A percentile compares a stretch with the other conserved stretches of the same genome.
Evolutionary conservation across 2,329 filamentous ascomycete genomes (phyloP).

Genomic region (Setomelanomma holmii): DNA sequence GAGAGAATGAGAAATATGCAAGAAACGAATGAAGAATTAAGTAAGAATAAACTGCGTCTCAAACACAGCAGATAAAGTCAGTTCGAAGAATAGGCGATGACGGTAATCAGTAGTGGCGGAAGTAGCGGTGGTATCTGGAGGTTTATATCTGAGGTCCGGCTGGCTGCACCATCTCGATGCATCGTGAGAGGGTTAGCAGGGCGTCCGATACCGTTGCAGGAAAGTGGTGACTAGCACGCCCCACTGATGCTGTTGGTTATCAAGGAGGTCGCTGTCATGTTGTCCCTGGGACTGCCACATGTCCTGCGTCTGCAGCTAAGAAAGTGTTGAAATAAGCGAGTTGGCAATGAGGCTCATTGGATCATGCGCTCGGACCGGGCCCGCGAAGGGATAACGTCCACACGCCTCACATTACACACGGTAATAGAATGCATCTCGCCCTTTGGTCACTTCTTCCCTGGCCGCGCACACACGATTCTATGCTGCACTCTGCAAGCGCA

Average conservation of each 20-base stretch:
- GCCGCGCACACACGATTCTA: constrained; percentile 29
- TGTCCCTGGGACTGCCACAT: constrained; percentile 48
- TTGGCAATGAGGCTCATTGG: constrained; percentile 37
- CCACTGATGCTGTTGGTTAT: constrained; percentile 44
- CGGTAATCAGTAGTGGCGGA: constrained; percentile 14
- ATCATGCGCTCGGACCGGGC: constrained; percentile 32
- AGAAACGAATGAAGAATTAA: constrained; percentile 2
- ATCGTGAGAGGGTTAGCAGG: constrained; percentile 34
- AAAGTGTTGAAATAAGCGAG: constrained; percentile 37
- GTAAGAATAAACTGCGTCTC: constrained; percentile 10
- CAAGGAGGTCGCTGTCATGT: constrained; percentile 45
- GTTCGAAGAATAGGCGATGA: constrained; percentile 14
- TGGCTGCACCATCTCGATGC: constrained; percentile 31
- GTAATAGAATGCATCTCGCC: constrained; percentile 20
- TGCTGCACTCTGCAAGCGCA: constrained; percentile 35
- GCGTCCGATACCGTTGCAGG: constrained; percentile 41
- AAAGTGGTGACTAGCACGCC: constrained; percentile 41
- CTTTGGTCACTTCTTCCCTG: constrained; percentile 15
- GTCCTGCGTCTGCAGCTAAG: constrained; percentile 50
- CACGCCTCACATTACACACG: constrained; percentile 38
- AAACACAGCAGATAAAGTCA: constrained; percentile 18
- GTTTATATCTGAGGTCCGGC: constrained; percentile 43
- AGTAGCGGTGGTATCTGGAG: constrained; percentile 30
- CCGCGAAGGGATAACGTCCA: constrained; percentile 35
- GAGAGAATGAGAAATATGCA: constrained; percentile 16